Conservation (phyloP, 257 asterid species). For the Cynanchum wilfordii region DNA sequence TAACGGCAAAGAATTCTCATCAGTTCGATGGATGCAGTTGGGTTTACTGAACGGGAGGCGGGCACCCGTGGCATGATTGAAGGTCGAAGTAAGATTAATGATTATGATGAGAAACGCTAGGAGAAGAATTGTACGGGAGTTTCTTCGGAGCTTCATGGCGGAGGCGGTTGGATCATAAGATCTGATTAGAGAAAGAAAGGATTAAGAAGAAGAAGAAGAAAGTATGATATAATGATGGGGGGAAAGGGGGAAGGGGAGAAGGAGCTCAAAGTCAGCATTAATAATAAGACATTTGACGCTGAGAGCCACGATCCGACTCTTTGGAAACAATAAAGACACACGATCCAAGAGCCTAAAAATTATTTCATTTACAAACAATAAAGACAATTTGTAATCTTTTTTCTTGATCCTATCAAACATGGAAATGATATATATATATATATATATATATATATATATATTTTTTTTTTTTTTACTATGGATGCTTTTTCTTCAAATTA, state of each 20-base stretch:
- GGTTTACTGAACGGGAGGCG: background rate
- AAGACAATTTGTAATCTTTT: no score
- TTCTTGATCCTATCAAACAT: no score
- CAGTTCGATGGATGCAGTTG: background rate
- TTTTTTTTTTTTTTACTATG: no score
- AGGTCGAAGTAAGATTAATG: background rate
- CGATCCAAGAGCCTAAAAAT: background rate
- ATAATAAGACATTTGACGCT: conserved; percentile 10
- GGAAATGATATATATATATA: no score
- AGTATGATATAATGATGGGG: background rate
- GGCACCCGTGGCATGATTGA: background rate
- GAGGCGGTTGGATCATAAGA: background rate
- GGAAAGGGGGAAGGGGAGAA: background rate
- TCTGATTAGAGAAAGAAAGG: background rate
- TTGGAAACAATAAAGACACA: background rate
- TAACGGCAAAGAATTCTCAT: no score
- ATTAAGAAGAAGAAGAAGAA: background rate
- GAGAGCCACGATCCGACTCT: background rate
- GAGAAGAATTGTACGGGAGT: background rate
- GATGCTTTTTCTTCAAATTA: no score
- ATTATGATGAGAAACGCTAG: background rate
- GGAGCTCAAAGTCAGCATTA: conserved; percentile 6
- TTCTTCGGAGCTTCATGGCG: background rate
- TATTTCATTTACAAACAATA: no score
- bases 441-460: no score